Base-by-base conservation (phyloP, 2,329 filamentous ascomycete genomes). In the Nigrospora oryzae region DNA sequence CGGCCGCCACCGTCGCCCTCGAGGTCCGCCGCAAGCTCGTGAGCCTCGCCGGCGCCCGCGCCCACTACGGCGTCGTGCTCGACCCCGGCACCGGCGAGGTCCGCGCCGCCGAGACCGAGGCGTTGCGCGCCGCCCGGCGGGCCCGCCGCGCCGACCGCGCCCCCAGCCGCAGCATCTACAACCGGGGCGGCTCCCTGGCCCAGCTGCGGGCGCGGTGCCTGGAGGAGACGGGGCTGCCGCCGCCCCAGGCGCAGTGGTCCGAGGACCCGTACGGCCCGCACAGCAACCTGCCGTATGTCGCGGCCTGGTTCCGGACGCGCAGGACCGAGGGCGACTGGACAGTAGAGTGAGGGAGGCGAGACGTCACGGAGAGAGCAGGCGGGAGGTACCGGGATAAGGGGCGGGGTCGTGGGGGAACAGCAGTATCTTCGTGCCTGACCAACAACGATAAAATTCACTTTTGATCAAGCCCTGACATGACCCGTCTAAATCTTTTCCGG, bases 21-120 rank as follows among this genome's bases (percentile, higher is more conserved):
- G 71, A 74, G 51, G 67, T 71, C 1, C 66, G 66, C 41, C 64
- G 66, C 31, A 63, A 63, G 35, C 61, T 72, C 16, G 68, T 73
- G 14, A 69, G 65, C 0, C 15, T 66, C 1, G 54, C 64, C 6
- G 70, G 70, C 5, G 70, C 70, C 12, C 54, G 53, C 2, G 49
- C 48, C 1, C 68, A 68, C 39, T 74, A 74, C 49, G 70, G 70
- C 13, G 70, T 74, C 17, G 59, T 71, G 4, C 60, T 74, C 3
- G 53, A 63, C 23, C 53, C 60, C 1, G 41, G 50, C 0, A 60
- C 65, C 15, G 65, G 62, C 38, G 54, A 48, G 0, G 65, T 73
- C n/a, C 53, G 64, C 31, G 49, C 56, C 38, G 46, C 36, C 11
- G 62, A 61, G 11, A 74, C 69, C 0, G 52, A 56, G 11, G 49